Conservation (phyloP, 495 filamentous ascomycete genomes). For the Penicillium robsamsonii region DNA sequence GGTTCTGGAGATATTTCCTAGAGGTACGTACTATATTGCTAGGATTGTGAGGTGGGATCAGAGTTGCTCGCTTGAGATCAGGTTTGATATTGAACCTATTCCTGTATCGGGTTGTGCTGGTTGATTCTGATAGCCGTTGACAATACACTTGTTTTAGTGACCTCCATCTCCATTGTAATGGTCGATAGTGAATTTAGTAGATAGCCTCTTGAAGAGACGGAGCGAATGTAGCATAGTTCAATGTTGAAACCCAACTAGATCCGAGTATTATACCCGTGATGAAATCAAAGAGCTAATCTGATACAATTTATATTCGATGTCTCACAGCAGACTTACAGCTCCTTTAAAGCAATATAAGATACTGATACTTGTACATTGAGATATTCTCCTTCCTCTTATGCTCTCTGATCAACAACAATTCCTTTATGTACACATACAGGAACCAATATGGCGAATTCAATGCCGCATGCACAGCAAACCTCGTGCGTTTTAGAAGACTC, state of each 20-base stretch:
- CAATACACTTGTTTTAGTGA: not conserved
- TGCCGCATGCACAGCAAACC: slow-evolving; percentile 4
- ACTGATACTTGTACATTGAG: slow-evolving; percentile 12
- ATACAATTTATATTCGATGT: too few species aligned
- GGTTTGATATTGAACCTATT: slow-evolving; percentile 9
- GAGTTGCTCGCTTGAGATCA: not conserved
- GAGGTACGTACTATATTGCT: slow-evolving; percentile 8
- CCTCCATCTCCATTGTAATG: not conserved
- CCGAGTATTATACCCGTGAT: not conserved
- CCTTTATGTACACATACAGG: slow-evolving; percentile 23
- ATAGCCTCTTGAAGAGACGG: not conserved
- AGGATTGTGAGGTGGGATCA: not conserved
- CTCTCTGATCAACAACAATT: slow-evolving; percentile 4
- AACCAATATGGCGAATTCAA: not conserved
- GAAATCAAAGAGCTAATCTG: not conserved
- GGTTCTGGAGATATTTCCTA: not conserved
- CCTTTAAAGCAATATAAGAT: not conserved
- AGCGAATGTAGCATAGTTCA: not conserved
- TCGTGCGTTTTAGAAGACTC: slow-evolving; percentile 10
- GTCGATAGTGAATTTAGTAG: not conserved
- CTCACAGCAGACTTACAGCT: not conserved
- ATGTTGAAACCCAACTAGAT: not conserved
- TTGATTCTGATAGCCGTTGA: not conserved
- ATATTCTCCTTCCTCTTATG: not conserved
- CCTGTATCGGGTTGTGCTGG: not conserved